phyloP scores from a whole-genome alignment of 805 yeast species.

The Starmera pachycereana region DNA sequence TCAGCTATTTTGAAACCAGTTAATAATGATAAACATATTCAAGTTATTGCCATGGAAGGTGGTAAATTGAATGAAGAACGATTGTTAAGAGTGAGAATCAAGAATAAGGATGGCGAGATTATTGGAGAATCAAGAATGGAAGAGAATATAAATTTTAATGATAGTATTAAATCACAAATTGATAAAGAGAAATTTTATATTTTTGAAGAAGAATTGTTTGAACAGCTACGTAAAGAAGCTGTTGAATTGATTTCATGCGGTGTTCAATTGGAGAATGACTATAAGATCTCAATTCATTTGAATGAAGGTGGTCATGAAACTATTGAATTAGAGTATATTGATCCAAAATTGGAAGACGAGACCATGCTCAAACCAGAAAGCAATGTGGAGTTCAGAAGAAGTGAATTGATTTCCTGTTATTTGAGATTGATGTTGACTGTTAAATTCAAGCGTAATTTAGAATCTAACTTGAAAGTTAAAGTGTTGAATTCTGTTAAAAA shows the following conservation, averaged over 20 bases:
- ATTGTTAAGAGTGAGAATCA: conserved; percentile 49
- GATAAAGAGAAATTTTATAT: conserved; percentile 59
- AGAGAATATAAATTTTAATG: conserved; percentile 12
- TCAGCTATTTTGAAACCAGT: conserved; percentile 57
- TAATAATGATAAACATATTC: conserved; percentile 27
- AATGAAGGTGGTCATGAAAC: conserved; percentile 36
- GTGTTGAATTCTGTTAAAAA: conserved; percentile 5
- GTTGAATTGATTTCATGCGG: conserved; percentile 55
- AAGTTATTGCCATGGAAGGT: conserved; percentile 26
- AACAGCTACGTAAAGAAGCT: conserved; percentile 70
- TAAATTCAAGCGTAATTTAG: conserved; percentile 28
- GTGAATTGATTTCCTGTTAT: conserved; percentile 22
- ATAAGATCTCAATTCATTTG: conserved; percentile 55
- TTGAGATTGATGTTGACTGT: conserved; percentile 24
- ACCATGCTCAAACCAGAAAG: conserved; percentile 26
- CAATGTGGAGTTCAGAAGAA: conserved; percentile 24
- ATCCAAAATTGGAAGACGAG: conserved; percentile 24
- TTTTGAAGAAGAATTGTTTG: conserved; percentile 85
- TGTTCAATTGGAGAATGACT: conserved; percentile 52
- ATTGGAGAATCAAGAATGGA: conserved; percentile 42
- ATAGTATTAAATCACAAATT: conserved; percentile 44
- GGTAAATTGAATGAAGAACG: conserved; percentile 29
- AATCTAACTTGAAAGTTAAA: conserved; percentile 15
- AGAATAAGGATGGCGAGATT: conserved; percentile 38
- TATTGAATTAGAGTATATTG: conserved; percentile 61